Base-by-base conservation (phyloP, 78 protist genomes). In the Chrysochromulina tobinii region DNA sequence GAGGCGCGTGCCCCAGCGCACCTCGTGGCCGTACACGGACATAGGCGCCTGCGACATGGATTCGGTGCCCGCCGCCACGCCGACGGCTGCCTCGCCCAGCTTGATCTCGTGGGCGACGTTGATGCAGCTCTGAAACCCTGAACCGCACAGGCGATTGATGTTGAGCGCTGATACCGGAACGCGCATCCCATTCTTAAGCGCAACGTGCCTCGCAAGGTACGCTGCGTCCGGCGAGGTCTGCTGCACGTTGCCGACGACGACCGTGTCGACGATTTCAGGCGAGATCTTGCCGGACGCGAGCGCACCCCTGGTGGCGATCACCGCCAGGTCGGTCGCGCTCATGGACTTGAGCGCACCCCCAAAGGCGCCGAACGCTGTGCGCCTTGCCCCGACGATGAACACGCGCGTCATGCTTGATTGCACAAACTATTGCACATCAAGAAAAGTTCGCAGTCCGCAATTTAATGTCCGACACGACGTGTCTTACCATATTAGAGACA, bases 321-420 rank as follows among this genome's bases (percentile, higher is more conserved):
- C 92, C 2, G 91, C 95, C 15, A 96, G 91, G 6, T 94, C 95
- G 8, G 95, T 94, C 58, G 96, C 94, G 5, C 94, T 57, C 81
- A 88, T 6, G 58, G 59, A 7, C 83, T 73, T 83, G 15, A 96
- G 89, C 18, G 66, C 57, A 12, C 98, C 98, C 3, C 95, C 95
- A 27, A 95, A 95, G 4, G 93, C 72, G 61, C 98, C 98, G 27
- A 95, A 87, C n/a, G 98, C 89, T 12, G 98, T 95, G 57, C 98
- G 93, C 92, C 91, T 89, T 21, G 98, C 98, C 48, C 88, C 95
- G 7, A 96, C 94, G n/a, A 96, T 91, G 90, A 86, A 91, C 21
- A 96, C 12, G 72, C 72, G 72, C 27, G 64, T 59, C 23, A 12
- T 7, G 23, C 7, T 59, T 59, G 64, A 59, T 38, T 38, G 38